Conservation (phyloP, 495 filamentous ascomycete species). For the Hyaloscypha variabilis region DNA sequence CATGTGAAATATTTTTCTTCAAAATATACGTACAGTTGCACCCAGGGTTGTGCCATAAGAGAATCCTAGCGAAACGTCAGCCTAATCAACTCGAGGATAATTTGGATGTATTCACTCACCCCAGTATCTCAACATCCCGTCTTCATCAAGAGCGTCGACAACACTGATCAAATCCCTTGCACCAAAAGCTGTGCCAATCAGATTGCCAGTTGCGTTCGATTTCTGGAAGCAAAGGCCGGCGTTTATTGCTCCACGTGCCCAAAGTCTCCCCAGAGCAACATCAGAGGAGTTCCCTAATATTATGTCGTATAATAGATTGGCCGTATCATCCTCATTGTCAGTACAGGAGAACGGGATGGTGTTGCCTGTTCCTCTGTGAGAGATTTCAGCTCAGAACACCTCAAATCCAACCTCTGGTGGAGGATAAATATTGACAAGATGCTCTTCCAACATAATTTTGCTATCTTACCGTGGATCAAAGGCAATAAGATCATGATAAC, state of each 20-base stretch:
- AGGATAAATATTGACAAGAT: not conserved
- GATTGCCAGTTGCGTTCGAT: slow-evolving; percentile 41
- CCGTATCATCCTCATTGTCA: slow-evolving; percentile 16
- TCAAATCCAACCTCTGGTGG: too few species aligned
- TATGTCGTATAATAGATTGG: not conserved
- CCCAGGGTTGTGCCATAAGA: slow-evolving; percentile 69
- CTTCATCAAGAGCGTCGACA: slow-evolving; percentile 45
- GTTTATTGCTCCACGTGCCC: slow-evolving; percentile 32
- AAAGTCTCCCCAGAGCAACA: slow-evolving; percentile 29
- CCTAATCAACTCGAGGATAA: too few species aligned
- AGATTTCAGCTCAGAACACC: too few species aligned
- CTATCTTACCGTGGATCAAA: slow-evolving; percentile 42
- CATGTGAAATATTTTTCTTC: too few species aligned
- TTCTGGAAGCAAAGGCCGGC: slow-evolving; percentile 47
- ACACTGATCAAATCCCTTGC: slow-evolving; percentile 51
- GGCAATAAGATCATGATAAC: slow-evolving; percentile 41
- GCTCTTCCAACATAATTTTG: not conserved
- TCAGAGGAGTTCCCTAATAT: slow-evolving; percentile 28
- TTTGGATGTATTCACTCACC: slow-evolving; percentile 39
- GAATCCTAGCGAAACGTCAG: slow-evolving; percentile 41
- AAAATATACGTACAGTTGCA: slow-evolving; percentile 39
- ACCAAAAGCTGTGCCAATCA: slow-evolving; percentile 33
- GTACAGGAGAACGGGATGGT: slow-evolving; percentile 44
- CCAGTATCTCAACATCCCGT: slow-evolving; percentile 49
- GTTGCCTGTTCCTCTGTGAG: slow-evolving; percentile 39